Conservation (phyloP, 2,329 filamentous ascomycete species). For the Simplicillium sp. region DNA sequence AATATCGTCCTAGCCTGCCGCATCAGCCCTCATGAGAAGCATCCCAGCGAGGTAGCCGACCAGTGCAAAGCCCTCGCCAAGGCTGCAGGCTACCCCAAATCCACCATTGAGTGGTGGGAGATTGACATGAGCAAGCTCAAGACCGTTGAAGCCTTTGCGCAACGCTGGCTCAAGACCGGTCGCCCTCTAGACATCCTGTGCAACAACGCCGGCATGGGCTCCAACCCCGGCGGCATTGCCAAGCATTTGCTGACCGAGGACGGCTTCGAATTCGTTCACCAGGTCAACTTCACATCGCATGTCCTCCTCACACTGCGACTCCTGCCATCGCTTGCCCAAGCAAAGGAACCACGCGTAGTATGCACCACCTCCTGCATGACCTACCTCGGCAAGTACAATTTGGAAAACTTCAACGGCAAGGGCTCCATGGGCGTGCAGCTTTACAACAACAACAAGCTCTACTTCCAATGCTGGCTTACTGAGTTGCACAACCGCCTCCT, state of each 20-base stretch:
- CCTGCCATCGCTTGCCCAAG: constrained; percentile 15
- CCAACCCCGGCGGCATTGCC: constrained; percentile 8
- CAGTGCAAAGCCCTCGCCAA: constrained; percentile 10
- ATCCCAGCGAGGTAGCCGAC: constrained; percentile 12
- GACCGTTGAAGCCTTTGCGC: constrained; percentile 15
- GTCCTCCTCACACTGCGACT: constrained; percentile 17
- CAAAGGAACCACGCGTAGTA: constrained; percentile 14
- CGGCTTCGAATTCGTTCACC: constrained; percentile 20
- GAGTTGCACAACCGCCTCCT: constrained; percentile 17
- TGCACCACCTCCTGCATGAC: constrained; percentile 20
- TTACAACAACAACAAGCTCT: constrained; percentile 22
- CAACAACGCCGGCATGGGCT: constrained; percentile 18
- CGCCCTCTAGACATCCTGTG: constrained; percentile 16
- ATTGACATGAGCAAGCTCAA: constrained; percentile 13
- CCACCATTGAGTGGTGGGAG: constrained; percentile 16
- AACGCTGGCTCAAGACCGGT: constrained; percentile 15
- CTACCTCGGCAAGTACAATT: constrained; percentile 15
- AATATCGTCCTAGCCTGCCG: constrained; percentile 17
- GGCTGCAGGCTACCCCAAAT: constrained; percentile 6
- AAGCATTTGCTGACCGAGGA: constrained; percentile 12
- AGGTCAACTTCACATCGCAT: constrained; percentile 21
- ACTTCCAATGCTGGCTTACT: constrained; percentile 20
- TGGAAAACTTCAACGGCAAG: constrained; percentile 15
- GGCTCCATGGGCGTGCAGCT: constrained; percentile 6
- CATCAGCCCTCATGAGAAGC: constrained; percentile 13